These are phyloP conservation scores for Rhododendron williamsianum DNA, from an alignment of 148 eudicot genomes.

Conservation along the genomic window DNA sequence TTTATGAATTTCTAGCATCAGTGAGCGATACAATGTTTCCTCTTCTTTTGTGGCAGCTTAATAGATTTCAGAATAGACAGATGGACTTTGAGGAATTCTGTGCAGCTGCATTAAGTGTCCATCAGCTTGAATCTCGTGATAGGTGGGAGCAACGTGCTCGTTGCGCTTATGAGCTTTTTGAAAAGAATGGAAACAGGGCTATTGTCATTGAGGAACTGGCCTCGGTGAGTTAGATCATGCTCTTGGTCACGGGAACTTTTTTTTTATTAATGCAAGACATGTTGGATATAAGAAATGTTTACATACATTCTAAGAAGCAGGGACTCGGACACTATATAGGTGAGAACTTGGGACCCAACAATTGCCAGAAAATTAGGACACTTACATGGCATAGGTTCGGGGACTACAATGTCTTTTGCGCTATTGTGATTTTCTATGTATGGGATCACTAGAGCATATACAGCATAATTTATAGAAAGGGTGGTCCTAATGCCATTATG, in stretches of 20 bases:
- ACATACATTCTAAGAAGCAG: background rate
- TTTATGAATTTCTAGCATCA: too few relatives aligned
- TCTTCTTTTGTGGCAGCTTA: conserved; percentile 43
- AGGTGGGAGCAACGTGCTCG: conserved; percentile 97
- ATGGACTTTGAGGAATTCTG: conserved; percentile 95
- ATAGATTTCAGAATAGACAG: conserved; percentile 72
- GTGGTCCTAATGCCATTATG: background rate
- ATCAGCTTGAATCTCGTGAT: conserved; percentile 85
- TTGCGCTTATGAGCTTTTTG: conserved; percentile 85
- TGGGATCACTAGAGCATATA: background rate
- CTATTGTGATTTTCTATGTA: background rate
- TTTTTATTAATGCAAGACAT: background rate
- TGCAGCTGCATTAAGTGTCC: conserved; percentile 82
- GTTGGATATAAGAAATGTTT: background rate
- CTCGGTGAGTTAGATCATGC: conserved; percentile 47
- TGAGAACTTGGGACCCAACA: background rate
- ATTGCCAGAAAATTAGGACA: background rate
- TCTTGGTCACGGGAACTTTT: background rate
- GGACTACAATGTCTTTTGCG: background rate
- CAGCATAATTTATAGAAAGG: background rate
- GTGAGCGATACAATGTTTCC: background rate
- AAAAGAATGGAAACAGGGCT: conserved; percentile 85
- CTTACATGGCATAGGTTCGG: background rate
- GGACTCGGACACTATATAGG: background rate
- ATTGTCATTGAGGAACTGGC: conserved; percentile 88